Evolutionary conservation across 2,329 filamentous ascomycete species (phyloP), one percentile per base, ranked within the genome.

Genomic region (Lachnellula willkommii): DNA sequence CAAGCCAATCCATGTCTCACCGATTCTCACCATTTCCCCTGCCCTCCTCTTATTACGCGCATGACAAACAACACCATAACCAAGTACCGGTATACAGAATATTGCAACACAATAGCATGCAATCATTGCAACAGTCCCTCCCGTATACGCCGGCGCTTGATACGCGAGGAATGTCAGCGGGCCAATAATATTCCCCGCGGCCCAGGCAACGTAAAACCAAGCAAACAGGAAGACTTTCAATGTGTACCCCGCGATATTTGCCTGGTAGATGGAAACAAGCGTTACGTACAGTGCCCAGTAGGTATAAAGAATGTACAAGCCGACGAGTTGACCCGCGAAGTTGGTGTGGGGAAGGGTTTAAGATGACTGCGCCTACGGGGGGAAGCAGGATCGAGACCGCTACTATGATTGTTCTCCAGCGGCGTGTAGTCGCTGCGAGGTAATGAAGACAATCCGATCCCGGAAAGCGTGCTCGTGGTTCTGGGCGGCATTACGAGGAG

Each of bases 211-310:
- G 26, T 75, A 63, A 12, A 73, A 66, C 43, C 76, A 62, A 0
- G 73, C 74, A 50, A 75, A 76, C 57, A 73, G 68, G 14, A 73
- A 74, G 42, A 75, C 71, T 57, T 77, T 76, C 66, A 77, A 77
- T 5, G 73, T 74, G 53, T 77, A 72, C 0, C 75, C 75, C 5
- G 71, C 72, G 5, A 73, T 69, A 54, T 77, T 64, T 4, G 54
- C 55, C 20, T 76, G 46, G 45, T 48, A 42, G 45, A 54, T 53
- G 8, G 54, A 53, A 4, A 56, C 50, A 2, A 53, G 50, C 12
- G 50, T 53, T n/a, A 67, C 63, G 40, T 69, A 69, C 2, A 68
- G 64, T 5, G 63, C 69, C 60, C 63, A 69, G 53, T 70, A 70
- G 1, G 65, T 66, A 56, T 71, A 69, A 49, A 70, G 69, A 47